These are phyloP conservation scores for Camelina hispida DNA, from an alignment of 345 rosid species.

Conservation along the genomic window DNA sequence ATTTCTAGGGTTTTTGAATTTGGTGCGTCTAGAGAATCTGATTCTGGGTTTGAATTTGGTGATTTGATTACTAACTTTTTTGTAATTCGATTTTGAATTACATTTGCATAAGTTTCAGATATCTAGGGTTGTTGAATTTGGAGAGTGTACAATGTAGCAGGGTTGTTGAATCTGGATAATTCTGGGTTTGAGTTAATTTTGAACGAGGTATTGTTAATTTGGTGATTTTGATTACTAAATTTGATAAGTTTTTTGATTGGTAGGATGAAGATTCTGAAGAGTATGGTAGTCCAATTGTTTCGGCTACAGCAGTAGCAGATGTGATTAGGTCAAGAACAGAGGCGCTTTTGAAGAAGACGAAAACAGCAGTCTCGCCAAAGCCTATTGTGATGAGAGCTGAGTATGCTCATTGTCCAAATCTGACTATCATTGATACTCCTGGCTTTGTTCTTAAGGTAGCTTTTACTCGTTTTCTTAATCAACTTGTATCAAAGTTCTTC, in stretches of 20 bases:
- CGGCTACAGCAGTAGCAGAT: conserved; percentile 74
- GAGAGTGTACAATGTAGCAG: not conserved
- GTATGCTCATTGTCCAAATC: conserved; percentile 94
- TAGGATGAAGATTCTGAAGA: conserved; percentile 97
- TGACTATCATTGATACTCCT: conserved; percentile 95
- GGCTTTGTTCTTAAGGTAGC: conserved; percentile 95
- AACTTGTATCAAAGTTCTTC: not conserved
- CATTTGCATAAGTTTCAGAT: no score
- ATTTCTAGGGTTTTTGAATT: not conserved
- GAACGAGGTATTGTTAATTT: not conserved
- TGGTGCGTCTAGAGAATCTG: no score
- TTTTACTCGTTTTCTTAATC: not conserved
- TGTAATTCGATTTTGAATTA: no score
- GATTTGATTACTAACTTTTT: no score
- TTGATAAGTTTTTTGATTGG: conserved; percentile 25
- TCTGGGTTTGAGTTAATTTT: not conserved
- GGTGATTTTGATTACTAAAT: not conserved
- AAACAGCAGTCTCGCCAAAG: conserved; percentile 87
- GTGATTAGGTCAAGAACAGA: conserved; percentile 83
- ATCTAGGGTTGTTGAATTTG: not conserved
- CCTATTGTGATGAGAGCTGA: conserved; percentile 99
- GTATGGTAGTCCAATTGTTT: conserved; percentile 78
- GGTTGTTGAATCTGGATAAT: not conserved
- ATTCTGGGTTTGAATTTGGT: no score
- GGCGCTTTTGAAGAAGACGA: conserved; percentile 66